phyloP scores from a whole-genome alignment of 2,329 filamentous ascomycete genomes.

The Fusarium brevicatenulatum region DNA sequence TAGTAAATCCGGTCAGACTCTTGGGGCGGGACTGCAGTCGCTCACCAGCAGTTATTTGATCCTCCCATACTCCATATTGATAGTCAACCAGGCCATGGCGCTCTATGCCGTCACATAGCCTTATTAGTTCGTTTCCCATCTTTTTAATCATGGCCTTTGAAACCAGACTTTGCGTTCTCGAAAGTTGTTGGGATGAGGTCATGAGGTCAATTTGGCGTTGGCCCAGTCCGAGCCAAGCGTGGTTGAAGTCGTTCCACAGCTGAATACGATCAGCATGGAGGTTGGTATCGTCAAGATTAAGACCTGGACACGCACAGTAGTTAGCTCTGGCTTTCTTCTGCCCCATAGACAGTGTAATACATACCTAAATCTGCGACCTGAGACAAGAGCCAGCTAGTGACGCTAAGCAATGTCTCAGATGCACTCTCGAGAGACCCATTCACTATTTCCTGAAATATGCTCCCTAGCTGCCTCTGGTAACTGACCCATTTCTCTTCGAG shows the following conservation, averaged over 20 bases:
- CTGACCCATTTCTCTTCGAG: slow-evolving; percentile 75
- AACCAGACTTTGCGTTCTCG: slow-evolving; percentile 71
- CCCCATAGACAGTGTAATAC: slow-evolving; percentile 38
- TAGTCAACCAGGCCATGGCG: slow-evolving; percentile 96
- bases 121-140: slow-evolving; percentile 84
- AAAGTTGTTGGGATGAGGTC: slow-evolving; percentile 65
- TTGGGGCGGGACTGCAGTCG: not conserved
- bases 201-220: slow-evolving; percentile 86
- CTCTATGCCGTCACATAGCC: slow-evolving; percentile 87
- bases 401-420: slow-evolving; percentile 61
- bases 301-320: slow-evolving; percentile 63
- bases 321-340: slow-evolving; percentile 24
- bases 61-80: slow-evolving; percentile 95
- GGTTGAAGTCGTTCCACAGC: slow-evolving; percentile 94
- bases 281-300: slow-evolving; percentile 83
- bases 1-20: slow-evolving; percentile 11
- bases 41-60: slow-evolving; percentile 86
- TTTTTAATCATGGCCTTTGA: slow-evolving; percentile 75
- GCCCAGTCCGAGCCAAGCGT: slow-evolving; percentile 85
- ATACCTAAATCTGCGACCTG: slow-evolving; percentile 66
- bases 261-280: slow-evolving; percentile 80
- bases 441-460: slow-evolving; percentile 77
- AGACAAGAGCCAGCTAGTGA: slow-evolving; percentile 66
- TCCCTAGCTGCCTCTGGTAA: slow-evolving; percentile 70
- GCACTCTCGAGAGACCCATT: slow-evolving; percentile 60